Conservation (phyloP, 495 filamentous ascomycete species). For the Eremomyces bilateralis region DNA sequence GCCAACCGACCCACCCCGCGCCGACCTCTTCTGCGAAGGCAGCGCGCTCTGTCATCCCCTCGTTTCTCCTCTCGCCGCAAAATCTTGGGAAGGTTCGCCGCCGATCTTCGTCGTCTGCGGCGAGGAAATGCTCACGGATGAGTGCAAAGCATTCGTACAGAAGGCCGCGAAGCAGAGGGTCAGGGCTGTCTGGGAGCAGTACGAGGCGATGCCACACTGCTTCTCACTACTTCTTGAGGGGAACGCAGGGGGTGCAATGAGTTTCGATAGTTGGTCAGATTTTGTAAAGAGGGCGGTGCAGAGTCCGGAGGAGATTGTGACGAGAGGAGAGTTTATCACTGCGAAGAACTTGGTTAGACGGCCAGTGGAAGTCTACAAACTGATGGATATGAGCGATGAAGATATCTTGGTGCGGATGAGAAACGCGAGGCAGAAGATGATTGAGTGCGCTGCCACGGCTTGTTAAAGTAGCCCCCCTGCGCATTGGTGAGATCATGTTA, state of each 20-base stretch:
- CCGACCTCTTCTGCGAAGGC: conserved; percentile 45
- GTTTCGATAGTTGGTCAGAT: conserved; percentile 30
- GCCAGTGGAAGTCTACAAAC: background rate
- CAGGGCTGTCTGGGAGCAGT: conserved; percentile 45
- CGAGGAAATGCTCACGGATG: conserved; percentile 60
- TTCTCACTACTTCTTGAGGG: conserved; percentile 43
- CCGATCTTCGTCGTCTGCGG: conserved; percentile 55
- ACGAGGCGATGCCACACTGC: conserved; percentile 78
- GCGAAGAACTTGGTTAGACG: background rate
- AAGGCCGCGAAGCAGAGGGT: conserved; percentile 38
- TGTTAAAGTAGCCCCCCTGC: too few species aligned
- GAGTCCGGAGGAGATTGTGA: background rate
- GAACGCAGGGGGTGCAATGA: conserved; percentile 24
- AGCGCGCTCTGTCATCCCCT: conserved; percentile 48
- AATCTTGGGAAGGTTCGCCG: conserved; percentile 40
- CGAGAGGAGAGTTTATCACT: background rate
- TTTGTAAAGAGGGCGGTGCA: conserved; percentile 29
- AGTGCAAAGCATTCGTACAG: conserved; percentile 37
- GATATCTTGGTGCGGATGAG: too few species aligned
- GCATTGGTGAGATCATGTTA: too few species aligned
- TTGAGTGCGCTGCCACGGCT: too few species aligned
- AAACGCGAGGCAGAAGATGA: too few species aligned
- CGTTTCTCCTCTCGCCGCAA: conserved; percentile 40
- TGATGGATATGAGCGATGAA: too few species aligned
- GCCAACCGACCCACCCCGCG: conserved; percentile 48